Base-by-base conservation (phyloP, 176 grass and related monocot species). In the Rhynchospora pubera region DNA sequence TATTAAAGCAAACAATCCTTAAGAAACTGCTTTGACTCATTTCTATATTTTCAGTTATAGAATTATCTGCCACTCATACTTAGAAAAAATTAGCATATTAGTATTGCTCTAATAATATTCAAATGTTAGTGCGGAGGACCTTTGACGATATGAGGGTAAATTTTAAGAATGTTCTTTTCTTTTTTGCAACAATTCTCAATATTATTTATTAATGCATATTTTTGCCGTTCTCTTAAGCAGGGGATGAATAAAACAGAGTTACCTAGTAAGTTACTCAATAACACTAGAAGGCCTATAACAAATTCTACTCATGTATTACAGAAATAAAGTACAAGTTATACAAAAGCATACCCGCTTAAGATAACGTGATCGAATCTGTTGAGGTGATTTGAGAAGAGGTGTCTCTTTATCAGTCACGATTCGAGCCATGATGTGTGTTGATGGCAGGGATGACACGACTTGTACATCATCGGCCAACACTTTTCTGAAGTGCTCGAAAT, bases 391-490 rank as follows among this genome's bases (percentile, higher is more conserved):
- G 19, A 81, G 73, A 2, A 76, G 79, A 56, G 88, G 88, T 15
- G 57, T 90, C 65, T 75, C 74, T 68, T 77, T 90, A 28, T 84
- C 88, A 13, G 70, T 68, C 72, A 86, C 79, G 1, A 79, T 82
- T 21, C 84, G 72, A 15, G 88, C 83, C 81, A 83, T 90, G 56
- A 90, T 68, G 57, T 90, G 88, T 0, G 88, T 90, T 13, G 88
- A 90, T 6, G 88, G 88, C 47, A 90, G 80, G 42, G 88, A 86
- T 16, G 84, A 90, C 28, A 90, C 84, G 0, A 90, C 81, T 21
- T 67, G 80, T 16, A 90, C 81, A 60, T 90, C 84, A 62, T 66
- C 84, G 7, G 74, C 70, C 30, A 90, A 78, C 14, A 86, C 81
- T 26, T 7, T 86, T 82, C 80, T 90, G 47, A 90, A 90, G 60